These are phyloP conservation scores for Ganoderma resinaceum DNA, from an alignment of 1,284 basidiomycete species.

Conservation along the genomic window DNA sequence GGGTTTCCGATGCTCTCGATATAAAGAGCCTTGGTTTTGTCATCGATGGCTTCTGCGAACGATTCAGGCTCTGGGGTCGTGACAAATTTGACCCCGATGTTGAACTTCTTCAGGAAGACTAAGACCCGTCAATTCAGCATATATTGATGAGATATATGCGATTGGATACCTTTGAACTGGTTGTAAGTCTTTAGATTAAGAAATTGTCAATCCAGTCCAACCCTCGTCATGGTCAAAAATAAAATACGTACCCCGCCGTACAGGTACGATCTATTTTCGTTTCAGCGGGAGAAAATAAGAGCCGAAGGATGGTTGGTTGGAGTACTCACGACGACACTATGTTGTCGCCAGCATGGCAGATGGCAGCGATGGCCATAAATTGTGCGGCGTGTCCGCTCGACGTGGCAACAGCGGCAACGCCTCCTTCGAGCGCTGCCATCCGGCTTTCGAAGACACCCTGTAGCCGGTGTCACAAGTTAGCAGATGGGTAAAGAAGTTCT, in stretches of 20 bases:
- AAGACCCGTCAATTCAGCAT: conserved; percentile 46
- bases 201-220: not conserved
- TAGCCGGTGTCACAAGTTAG: conserved; percentile 35
- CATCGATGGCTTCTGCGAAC: conserved; percentile 79
- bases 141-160: not conserved
- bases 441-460: conserved; percentile 87
- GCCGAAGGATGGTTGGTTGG: conserved; percentile 53
- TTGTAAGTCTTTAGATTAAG: conserved; percentile 71
- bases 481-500: not conserved
- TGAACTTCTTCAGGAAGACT: conserved; percentile 73
- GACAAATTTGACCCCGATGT: conserved; percentile 84
- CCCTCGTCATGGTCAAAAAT: conserved; percentile 3
- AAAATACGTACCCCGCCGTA: conserved; percentile 66
- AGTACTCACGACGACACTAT: conserved; percentile 73
- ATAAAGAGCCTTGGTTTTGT: conserved; percentile 80
- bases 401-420: conserved; percentile 80
- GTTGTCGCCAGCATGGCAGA: conserved; percentile 80
- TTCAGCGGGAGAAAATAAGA: not conserved
- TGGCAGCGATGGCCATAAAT: conserved; percentile 75
- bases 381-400: conserved; percentile 85
- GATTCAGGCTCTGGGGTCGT: conserved; percentile 64
- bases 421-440: conserved; percentile 85
- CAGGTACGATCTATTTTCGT: conserved; percentile 55
- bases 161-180: conserved; percentile 79
- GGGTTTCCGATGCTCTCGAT: conserved; percentile 91